phyloP scores from a whole-genome alignment of 495 filamentous ascomycete genomes.

The Paragyromitra xinjiangensis region DNA sequence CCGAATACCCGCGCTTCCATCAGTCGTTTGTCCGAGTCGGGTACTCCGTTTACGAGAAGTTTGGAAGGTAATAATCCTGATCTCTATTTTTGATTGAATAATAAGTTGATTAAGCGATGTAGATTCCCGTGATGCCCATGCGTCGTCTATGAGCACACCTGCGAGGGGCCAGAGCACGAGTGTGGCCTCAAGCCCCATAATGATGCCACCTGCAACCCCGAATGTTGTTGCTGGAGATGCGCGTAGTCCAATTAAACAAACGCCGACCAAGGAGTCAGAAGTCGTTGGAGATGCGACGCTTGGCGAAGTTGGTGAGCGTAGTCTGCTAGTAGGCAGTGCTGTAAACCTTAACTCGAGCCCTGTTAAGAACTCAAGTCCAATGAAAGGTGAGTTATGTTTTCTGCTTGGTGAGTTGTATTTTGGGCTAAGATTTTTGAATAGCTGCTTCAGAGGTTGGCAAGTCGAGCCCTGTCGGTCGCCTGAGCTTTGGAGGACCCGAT shows the following conservation, averaged over 20 bases:
- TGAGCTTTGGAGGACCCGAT: conserved; percentile 32
- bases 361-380: conserved; percentile 35
- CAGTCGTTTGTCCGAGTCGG: conserved; percentile 19
- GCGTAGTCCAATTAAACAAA: conserved; percentile 43
- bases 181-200: conserved; percentile 39
- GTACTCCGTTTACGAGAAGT: conserved; percentile 27
- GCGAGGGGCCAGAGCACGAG: conserved; percentile 25
- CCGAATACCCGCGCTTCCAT: conserved; percentile 37
- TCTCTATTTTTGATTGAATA: background rate
- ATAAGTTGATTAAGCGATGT: background rate
- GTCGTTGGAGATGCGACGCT: conserved; percentile 16
- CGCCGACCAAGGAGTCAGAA: conserved; percentile 37
- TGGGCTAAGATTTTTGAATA: conserved; percentile 21
- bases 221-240: conserved; percentile 36
- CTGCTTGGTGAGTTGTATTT: background rate
- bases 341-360: conserved; percentile 31
- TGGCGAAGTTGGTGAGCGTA: conserved; percentile 21
- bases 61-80: conserved; percentile 33
- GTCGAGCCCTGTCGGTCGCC: conserved; percentile 37
- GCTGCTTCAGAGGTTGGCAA: background rate
- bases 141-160: conserved; percentile 17
- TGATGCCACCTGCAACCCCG: conserved; percentile 46
- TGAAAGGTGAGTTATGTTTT: conserved; percentile 18
- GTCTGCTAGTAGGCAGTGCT: conserved; percentile 6
- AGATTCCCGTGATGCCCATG: conserved; percentile 38